Evolutionary conservation across 1,139 yeast genomes (phyloP), one percentile per base, ranked within the genome.

Genomic region (Taphrina communis): DNA sequence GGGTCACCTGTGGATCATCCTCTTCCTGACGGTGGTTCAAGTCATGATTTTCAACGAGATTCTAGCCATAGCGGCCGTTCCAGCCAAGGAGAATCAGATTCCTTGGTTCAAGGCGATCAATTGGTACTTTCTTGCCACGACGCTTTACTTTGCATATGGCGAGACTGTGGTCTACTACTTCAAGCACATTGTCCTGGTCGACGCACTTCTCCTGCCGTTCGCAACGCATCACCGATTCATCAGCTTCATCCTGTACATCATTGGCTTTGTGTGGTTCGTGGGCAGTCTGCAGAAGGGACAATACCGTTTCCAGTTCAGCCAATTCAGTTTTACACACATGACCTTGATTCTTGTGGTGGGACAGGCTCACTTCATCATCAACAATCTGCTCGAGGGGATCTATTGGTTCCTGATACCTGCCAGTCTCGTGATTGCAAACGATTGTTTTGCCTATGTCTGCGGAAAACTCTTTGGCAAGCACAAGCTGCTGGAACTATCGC

Each of bases 401-500:
- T 88, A 92, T 76, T 94, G 99, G 99, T 91, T 70, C 61, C 82
- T 94, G 72, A 83, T 94, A 69, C 99, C 99, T 1, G 91, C 90
- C 70, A 88, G 96, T 3, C 82, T 94, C 75, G 99, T 94, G 63
- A 90, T 94, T 74, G 90, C 92, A 70, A 94, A 94, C 78, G 99
- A 94, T 77, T 92, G 93, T 69, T 93, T 92, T 82, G 99, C 99
- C 46, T 94, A 94, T 77, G 82, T 94, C 70, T 94, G 98, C 80
- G 99, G 99, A 65, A 94, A 94, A 74, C 90, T 98, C 0, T 92
- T 94, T 80, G 99, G 99, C 66, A 86, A 84, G 73, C 93, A 98
- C 62, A 97, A 90, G 77, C 85, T 94, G 75, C 91, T 95, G 75
- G 93, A 90, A 70, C 90, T 94, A 73, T 90, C 97, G 17, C 99